A percentile compares a stretch with the other conserved stretches of the same genome.
Conservation (phyloP, 2,329 filamentous ascomycete species). For the Ophidiomyces ophidiicola region DNA sequence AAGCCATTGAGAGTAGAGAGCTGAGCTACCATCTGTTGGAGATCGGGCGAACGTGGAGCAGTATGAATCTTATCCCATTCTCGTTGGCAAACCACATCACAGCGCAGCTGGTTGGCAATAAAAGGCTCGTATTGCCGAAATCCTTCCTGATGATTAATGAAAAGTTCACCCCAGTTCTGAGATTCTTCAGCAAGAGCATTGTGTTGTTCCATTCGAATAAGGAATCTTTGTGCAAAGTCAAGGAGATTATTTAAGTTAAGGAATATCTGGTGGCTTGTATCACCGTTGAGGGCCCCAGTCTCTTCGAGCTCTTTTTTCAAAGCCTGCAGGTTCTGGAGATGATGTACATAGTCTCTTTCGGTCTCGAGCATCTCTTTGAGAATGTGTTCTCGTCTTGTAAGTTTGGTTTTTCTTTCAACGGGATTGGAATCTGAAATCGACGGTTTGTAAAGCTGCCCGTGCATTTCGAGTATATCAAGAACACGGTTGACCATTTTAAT, state of each 20-base stretch:
- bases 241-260: conserved; percentile 89
- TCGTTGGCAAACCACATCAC: conserved; percentile 68
- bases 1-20: conserved; percentile 84
- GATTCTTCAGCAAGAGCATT: conserved; percentile 64
- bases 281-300: conserved; percentile 74
- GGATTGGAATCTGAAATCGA: conserved; percentile 42
- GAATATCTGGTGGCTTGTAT: conserved; percentile 88
- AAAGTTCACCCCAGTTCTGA: conserved; percentile 93
- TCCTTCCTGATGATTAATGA: conserved; percentile 68
- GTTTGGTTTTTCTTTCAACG: conserved; percentile 40
- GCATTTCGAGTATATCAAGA: conserved; percentile 69
- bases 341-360: conserved; percentile 94
- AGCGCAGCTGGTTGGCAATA: conserved; percentile 90
- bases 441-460: conserved; percentile 59
- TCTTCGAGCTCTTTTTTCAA: conserved; percentile 84
- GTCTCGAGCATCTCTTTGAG: conserved; percentile 86
- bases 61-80: conserved; percentile 77
- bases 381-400: conserved; percentile 71
- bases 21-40: conserved; percentile 66
- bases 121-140: conserved; percentile 95
- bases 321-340: conserved; percentile 84
- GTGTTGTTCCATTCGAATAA: conserved; percentile 91
- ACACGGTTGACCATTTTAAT: conserved; percentile 86
- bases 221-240: conserved; percentile 86
- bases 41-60: conserved; percentile 52